These are phyloP conservation scores for Hyaloperonospora brassicae DNA, from an alignment of 352 stramenopile species.

Conservation along the genomic window DNA sequence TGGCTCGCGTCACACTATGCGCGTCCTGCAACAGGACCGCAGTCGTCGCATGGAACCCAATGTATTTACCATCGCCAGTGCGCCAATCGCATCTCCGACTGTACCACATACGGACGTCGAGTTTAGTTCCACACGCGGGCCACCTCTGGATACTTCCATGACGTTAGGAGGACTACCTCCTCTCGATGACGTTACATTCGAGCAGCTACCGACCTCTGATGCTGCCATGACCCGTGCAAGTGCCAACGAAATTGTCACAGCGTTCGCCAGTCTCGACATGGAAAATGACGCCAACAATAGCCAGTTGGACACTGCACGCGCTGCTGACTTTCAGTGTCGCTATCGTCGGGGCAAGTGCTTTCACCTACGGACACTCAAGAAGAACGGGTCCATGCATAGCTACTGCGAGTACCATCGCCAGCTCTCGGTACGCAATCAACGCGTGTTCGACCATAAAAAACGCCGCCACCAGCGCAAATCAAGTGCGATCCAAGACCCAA, in stretches of 20 bases:
- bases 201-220: background rate
- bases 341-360: constrained; percentile 49
- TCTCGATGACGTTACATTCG: constrained; percentile 2
- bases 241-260: constrained; percentile 22
- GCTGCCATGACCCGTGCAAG: background rate
- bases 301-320: background rate
- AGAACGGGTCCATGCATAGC: constrained; percentile 50
- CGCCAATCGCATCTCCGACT: too few species aligned
- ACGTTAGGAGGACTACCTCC: constrained; percentile 20
- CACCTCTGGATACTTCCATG: constrained; percentile 18
- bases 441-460: constrained; percentile 42
- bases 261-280: constrained; percentile 24
- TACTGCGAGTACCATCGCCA: constrained; percentile 60
- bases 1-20: too few species aligned
- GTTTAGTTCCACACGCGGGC: background rate
- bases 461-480: constrained; percentile 10
- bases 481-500: background rate
- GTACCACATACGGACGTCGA: too few species aligned
- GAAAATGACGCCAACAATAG: constrained; percentile 2
- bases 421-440: constrained; percentile 53
- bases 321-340: constrained; percentile 27
- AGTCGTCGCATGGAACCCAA: too few species aligned
- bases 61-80: too few species aligned
- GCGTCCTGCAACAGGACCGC: too few species aligned
- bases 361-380: constrained; percentile 54